A percentile compares a stretch with the other conserved stretches of the same genome.
Evolutionary conservation across 2,329 filamentous ascomycete species (phyloP).

Genomic region (Colletotrichum sojae): DNA sequence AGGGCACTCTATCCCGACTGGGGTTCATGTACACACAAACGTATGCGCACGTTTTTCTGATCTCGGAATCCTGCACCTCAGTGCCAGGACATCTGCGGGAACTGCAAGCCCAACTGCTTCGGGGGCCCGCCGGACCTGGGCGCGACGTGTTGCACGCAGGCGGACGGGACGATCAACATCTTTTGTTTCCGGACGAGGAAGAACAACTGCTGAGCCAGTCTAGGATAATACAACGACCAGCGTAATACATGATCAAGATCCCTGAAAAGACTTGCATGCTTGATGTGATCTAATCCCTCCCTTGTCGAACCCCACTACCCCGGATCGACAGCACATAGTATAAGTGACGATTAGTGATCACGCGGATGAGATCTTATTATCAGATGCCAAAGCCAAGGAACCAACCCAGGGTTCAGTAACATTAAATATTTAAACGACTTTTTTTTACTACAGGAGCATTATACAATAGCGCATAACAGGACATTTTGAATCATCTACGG

Average conservation of each 20-base stretch:
- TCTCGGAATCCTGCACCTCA: neutral
- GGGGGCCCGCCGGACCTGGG: constrained; percentile 5
- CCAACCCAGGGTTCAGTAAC: neutral
- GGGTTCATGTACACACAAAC: neutral
- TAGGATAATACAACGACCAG: too few species aligned
- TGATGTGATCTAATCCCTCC: too few species aligned
- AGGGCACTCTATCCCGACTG: too few species aligned
- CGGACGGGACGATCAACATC: constrained; percentile 13
- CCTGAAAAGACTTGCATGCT: too few species aligned
- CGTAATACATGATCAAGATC: too few species aligned
- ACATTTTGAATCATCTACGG: neutral
- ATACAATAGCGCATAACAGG: neutral
- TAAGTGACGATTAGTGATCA: too few species aligned
- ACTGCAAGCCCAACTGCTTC: constrained; percentile 12
- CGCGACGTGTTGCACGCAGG: constrained; percentile 9
- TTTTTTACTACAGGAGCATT: constrained; percentile 15
- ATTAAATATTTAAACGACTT: constrained; percentile 5
- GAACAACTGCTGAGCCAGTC: neutral
- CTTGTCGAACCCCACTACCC: too few species aligned
- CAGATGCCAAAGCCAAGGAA: too few species aligned
- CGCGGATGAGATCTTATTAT: too few species aligned
- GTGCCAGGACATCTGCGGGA: neutral
- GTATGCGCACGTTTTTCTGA: neutral
- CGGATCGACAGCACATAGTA: too few species aligned
- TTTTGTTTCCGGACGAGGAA: constrained; percentile 16